Evolutionary conservation across 192 early-diverging fungal species (phyloP).

Genomic region (Backusella circina): DNA sequence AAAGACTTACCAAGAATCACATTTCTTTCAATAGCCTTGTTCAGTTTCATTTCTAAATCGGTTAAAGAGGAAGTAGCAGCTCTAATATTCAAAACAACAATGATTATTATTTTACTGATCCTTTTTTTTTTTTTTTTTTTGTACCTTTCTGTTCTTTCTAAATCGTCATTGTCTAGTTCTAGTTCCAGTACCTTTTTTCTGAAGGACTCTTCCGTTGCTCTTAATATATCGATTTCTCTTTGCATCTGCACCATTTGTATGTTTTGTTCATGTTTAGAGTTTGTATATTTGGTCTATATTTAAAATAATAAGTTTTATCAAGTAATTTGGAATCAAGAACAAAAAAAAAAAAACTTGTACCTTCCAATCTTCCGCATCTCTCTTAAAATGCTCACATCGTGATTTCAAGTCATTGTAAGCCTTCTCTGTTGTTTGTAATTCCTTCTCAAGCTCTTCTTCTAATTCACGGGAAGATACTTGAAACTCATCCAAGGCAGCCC

Average conservation of each 20-base stretch:
- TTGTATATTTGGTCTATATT: constrained; percentile 57
- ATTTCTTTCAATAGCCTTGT: constrained; percentile 66
- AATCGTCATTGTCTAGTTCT: constrained; percentile 76
- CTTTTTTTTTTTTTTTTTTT: not conserved
- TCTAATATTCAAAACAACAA: constrained; percentile 34
- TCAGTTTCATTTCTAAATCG: constrained; percentile 69
- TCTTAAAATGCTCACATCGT: constrained; percentile 48
- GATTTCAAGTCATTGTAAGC: constrained; percentile 57
- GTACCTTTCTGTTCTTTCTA: constrained; percentile 66
- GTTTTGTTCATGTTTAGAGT: constrained; percentile 63
- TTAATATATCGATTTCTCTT: constrained; percentile 69
- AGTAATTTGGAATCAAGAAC: not conserved
- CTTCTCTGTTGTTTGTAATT: constrained; percentile 67
- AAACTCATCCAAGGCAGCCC: constrained; percentile 60
- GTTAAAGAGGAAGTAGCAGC: constrained; percentile 63
- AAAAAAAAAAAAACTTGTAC: not conserved
- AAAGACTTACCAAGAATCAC: constrained; percentile 43
- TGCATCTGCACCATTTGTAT: constrained; percentile 63
- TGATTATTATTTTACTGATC: not conserved
- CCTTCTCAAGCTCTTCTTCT: constrained; percentile 70
- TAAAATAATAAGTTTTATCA: too few species aligned
- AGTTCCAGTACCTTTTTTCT: constrained; percentile 68
- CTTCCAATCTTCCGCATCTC: too few species aligned
- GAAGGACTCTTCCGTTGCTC: constrained; percentile 65
- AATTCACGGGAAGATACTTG: constrained; percentile 64